Conservation (phyloP, 164 flowering plant genomes). For the Chimonanthus salicifolius region DNA sequence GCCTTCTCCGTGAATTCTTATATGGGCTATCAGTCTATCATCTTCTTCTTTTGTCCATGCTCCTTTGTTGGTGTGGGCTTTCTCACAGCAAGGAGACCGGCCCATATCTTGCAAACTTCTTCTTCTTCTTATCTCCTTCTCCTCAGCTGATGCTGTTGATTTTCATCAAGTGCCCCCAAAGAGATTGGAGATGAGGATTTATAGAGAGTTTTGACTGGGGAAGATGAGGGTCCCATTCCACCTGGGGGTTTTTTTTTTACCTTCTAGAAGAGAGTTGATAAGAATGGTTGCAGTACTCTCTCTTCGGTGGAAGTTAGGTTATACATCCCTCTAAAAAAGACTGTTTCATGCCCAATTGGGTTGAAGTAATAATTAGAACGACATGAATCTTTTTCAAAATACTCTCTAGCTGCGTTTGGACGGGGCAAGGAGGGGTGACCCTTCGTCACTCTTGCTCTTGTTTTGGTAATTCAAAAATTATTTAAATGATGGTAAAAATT, state of each 20-base stretch:
- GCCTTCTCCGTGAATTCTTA: constrained; percentile 88
- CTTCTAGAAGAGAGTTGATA: neutral
- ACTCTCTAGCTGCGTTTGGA: too few species aligned
- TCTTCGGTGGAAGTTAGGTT: too few species aligned
- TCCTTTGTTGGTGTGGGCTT: constrained; percentile 98
- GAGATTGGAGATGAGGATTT: neutral
- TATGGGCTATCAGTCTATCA: constrained; percentile 78
- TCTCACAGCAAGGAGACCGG: constrained; percentile 98
- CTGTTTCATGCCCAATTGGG: too few species aligned
- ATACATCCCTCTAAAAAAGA: too few species aligned
- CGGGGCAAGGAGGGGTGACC: too few species aligned
- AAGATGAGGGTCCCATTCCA: neutral
- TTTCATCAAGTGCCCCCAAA: neutral
- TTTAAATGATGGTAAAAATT: too few species aligned
- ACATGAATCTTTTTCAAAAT: too few species aligned
- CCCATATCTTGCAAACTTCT: constrained; percentile 44
- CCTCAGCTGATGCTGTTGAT: neutral
- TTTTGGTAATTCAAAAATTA: too few species aligned
- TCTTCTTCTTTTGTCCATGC: constrained; percentile 99
- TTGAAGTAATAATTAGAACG: too few species aligned
- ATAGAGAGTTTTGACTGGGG: neutral
- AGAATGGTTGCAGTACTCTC: neutral
- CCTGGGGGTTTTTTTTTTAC: neutral
- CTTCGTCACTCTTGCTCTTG: too few species aligned
- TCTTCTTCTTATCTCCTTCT: neutral